Evolutionary conservation across 2,329 filamentous ascomycete species (phyloP).

Genomic region (Aspergillus tanneri): DNA sequence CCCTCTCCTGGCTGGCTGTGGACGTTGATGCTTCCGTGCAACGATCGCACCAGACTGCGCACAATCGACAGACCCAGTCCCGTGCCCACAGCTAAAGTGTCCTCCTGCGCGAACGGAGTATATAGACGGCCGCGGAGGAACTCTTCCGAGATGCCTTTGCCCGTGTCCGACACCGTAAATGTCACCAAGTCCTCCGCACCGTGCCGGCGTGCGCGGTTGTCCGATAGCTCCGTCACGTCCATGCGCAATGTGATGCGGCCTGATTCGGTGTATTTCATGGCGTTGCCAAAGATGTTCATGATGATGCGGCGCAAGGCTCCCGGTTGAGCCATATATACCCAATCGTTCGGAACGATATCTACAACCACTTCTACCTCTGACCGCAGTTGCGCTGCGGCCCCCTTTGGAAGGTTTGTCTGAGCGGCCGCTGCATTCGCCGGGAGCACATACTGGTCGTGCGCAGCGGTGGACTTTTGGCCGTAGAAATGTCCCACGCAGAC

Average conservation of each 20-base stretch:
- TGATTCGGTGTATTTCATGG: constrained; percentile 60
- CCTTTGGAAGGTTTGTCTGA: not conserved
- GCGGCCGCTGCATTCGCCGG: constrained; percentile 11
- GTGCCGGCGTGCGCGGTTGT: constrained; percentile 32
- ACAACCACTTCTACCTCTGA: constrained; percentile 50
- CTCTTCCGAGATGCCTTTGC: constrained; percentile 63
- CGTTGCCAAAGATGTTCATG: constrained; percentile 64
- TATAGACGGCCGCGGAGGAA: constrained; percentile 62
- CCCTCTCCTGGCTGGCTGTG: constrained; percentile 54
- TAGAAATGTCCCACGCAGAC: constrained; percentile 52
- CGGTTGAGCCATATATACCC: constrained; percentile 57
- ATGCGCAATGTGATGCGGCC: constrained; percentile 53
- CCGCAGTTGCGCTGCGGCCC: constrained; percentile 7
- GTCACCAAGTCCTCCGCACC: constrained; percentile 36
- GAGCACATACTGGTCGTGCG: constrained; percentile 27
- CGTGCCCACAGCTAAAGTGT: constrained; percentile 52
- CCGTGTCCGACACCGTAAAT: constrained; percentile 61
- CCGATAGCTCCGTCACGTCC: constrained; percentile 28
- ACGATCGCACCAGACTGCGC: constrained; percentile 57
- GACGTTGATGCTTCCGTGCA: constrained; percentile 61
- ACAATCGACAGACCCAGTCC: constrained; percentile 65
- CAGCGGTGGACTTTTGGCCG: constrained; percentile 30
- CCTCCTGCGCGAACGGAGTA: constrained; percentile 59
- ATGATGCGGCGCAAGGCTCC: constrained; percentile 57
- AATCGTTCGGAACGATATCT: constrained; percentile 52